Conservation (phyloP, 768 basidiomycete species). For the Paxillus ammoniavirescens region DNA sequence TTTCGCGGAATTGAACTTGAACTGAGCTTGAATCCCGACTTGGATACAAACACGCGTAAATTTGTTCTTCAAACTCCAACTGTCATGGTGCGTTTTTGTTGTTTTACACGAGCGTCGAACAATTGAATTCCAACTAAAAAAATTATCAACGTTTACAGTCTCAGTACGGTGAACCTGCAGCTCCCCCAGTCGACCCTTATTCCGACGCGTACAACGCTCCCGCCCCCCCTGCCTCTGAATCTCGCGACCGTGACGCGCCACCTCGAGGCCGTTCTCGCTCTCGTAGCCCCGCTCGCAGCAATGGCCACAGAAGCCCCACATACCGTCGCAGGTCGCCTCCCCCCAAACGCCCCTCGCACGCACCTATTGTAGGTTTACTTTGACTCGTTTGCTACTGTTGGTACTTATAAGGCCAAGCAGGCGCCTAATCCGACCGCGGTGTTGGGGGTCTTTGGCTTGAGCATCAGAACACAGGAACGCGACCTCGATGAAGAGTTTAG, state of each 20-base stretch:
- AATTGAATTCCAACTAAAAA: constrained; percentile 5
- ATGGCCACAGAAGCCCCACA: constrained; percentile 56
- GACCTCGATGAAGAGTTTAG: constrained; percentile 95
- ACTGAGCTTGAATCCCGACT: constrained; percentile 6
- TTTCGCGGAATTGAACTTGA: constrained; percentile 28
- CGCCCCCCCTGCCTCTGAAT: constrained; percentile 42
- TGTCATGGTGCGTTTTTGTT: constrained; percentile 63
- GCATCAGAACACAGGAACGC: constrained; percentile 89
- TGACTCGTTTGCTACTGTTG: constrained; percentile 12
- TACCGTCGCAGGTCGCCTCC: constrained; percentile 58
- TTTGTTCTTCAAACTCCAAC: constrained; percentile 46
- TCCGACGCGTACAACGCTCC: constrained; percentile 78
- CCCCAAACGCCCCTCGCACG: constrained; percentile 65
- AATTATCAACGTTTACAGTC: constrained; percentile 14
- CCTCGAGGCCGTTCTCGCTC: constrained; percentile 74
- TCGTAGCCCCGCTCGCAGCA: constrained; percentile 58
- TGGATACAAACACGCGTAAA: constrained; percentile 47
- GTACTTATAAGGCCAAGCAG: constrained; percentile 52
- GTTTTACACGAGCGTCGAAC: no score
- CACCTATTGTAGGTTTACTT: constrained; percentile 62
- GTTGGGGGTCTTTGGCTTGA: constrained; percentile 97
- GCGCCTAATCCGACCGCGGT: constrained; percentile 86
- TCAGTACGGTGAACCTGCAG: constrained; percentile 65
- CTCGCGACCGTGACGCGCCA: constrained; percentile 54
- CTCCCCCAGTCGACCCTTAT: constrained; percentile 72